Percentiles rank a stretch among this genome's conserved stretches.
phyloP scores from a whole-genome alignment of 2,329 filamentous ascomycete genomes.

The Didymella keratinophila region DNA sequence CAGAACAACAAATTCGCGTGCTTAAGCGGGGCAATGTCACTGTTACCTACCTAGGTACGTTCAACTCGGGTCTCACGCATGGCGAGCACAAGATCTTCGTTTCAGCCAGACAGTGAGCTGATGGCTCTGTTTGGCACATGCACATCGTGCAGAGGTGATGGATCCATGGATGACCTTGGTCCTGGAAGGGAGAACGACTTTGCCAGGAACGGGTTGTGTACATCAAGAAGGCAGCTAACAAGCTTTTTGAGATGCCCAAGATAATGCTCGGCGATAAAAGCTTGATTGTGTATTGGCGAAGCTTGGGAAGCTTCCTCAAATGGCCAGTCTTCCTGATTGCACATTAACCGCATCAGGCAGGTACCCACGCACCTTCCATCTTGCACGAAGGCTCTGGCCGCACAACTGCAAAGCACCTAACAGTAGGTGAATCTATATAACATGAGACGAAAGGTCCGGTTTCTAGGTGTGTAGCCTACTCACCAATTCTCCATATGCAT shows the following conservation, averaged over 20 bases:
- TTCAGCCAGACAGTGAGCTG: too few species aligned
- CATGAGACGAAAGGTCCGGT: too few species aligned
- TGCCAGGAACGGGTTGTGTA: background rate
- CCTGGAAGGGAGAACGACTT: too few species aligned
- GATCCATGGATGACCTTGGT: background rate
- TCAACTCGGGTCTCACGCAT: background rate
- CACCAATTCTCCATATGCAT: background rate
- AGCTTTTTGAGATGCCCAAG: background rate
- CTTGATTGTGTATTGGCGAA: conserved; percentile 22
- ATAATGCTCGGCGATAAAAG: conserved; percentile 7
- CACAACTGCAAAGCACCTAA: background rate
- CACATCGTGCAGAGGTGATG: background rate
- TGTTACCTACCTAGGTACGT: too few species aligned
- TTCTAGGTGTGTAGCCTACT: background rate
- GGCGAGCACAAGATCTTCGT: background rate
- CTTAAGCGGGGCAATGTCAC: too few species aligned
- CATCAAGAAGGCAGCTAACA: background rate
- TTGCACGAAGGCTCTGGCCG: background rate
- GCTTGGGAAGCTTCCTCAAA: conserved; percentile 26
- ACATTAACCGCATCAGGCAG: conserved; percentile 18
- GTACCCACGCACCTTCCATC: conserved; percentile 1
- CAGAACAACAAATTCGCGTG: too few species aligned
- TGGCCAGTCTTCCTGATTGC: conserved; percentile 8
- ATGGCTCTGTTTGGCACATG: background rate
- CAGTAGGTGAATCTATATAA: background rate